These are phyloP conservation scores for Kernera saxatilis DNA, from an alignment of 345 rosid genomes.

Conservation along the genomic window DNA sequence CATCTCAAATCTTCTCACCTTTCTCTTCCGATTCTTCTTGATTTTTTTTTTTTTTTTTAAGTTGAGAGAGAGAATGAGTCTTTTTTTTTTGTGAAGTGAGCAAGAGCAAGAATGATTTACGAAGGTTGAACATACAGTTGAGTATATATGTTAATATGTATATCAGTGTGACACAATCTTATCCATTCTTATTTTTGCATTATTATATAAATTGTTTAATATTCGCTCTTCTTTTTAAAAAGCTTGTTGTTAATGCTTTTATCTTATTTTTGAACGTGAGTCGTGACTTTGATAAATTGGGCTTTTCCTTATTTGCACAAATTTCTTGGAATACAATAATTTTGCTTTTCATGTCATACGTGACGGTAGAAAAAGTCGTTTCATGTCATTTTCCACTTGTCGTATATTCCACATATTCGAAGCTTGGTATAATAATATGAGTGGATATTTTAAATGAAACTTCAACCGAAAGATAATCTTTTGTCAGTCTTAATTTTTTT, in stretches of 20 bases:
- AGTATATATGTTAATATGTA: background rate
- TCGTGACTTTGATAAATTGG: background rate
- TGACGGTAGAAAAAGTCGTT: conserved; percentile 24
- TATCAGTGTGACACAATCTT: conserved; percentile 6
- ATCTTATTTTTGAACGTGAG: background rate
- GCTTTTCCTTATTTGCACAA: background rate
- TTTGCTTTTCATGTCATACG: background rate
- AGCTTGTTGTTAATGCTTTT: background rate
- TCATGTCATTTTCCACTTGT: conserved; percentile 25
- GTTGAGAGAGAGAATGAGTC: background rate
- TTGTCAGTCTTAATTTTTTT: background rate
- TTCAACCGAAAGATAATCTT: background rate
- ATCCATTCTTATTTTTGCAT: conserved; percentile 4
- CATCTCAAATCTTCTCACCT: conserved; percentile 18
- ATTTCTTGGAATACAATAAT: background rate
- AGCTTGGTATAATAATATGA: background rate
- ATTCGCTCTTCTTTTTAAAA: background rate
- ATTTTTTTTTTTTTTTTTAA: background rate
- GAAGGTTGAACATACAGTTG: background rate
- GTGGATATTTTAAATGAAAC: background rate
- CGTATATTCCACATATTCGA: conserved; percentile 4
- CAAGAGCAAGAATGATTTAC: background rate
- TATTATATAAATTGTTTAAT: background rate
- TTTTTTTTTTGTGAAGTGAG: background rate
- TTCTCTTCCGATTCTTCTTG: background rate